Evolutionary conservation across 1,284 basidiomycete species (phyloP).

Genomic region (Sporisorium graminicola): DNA sequence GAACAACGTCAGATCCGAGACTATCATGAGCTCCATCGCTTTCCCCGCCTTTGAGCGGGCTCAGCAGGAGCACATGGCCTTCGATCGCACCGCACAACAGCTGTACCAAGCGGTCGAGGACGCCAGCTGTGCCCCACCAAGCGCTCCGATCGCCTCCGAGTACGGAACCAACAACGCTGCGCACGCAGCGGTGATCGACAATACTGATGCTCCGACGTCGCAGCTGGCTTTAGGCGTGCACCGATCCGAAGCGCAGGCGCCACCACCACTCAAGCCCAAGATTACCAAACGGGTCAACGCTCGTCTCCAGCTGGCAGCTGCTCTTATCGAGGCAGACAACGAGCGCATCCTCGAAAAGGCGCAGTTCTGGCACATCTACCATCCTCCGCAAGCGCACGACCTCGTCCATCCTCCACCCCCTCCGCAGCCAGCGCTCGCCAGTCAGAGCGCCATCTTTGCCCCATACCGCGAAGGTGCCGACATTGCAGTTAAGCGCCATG

Average conservation of each 20-base stretch:
- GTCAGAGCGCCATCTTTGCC: constrained; percentile 62
- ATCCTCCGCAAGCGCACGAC: constrained; percentile 34
- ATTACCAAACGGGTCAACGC: constrained; percentile 60
- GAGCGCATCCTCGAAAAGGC: constrained; percentile 56
- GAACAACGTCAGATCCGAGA: background rate
- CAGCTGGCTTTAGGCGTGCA: background rate
- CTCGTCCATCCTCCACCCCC: constrained; percentile 39
- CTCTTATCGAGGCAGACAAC: constrained; percentile 68
- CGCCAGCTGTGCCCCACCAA: constrained; percentile 12
- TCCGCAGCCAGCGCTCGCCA: constrained; percentile 58
- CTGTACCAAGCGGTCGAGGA: constrained; percentile 37
- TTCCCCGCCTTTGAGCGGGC: constrained; percentile 46
- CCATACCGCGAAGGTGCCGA: constrained; percentile 49
- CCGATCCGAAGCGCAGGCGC: background rate
- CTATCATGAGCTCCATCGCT: constrained; percentile 35
- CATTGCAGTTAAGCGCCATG: constrained; percentile 39
- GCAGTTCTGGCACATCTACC: constrained; percentile 46
- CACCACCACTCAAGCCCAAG: constrained; percentile 30
- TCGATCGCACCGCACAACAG: constrained; percentile 27
- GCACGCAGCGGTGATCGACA: background rate
- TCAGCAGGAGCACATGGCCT: constrained; percentile 44
- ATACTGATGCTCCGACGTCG: constrained; percentile 1
- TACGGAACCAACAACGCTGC: background rate
- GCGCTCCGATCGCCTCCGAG: background rate
- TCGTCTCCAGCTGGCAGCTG: constrained; percentile 65